These are phyloP conservation scores for Rosa chinensis DNA, from an alignment of 306 rosid species.

Conservation along the genomic window DNA sequence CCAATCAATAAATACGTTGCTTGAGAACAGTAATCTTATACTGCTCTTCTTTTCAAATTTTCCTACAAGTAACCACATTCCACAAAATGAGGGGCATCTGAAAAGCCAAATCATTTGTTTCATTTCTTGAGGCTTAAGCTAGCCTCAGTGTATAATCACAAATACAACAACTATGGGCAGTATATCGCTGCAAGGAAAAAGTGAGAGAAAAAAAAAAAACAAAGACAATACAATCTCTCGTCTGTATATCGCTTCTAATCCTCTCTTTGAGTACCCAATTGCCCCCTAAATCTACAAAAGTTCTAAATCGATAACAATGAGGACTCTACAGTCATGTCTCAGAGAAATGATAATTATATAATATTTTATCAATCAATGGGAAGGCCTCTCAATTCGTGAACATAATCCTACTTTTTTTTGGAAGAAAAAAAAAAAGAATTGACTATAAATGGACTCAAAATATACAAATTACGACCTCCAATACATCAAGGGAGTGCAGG, in stretches of 20 bases:
- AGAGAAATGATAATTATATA: conserved; percentile 42
- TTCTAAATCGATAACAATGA: conserved; percentile 28
- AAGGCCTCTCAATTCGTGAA: conserved; percentile 38
- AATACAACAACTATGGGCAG: conserved; percentile 7
- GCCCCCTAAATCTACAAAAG: conserved; percentile 31
- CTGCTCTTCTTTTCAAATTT: too few relatives aligned
- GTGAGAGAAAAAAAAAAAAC: background rate
- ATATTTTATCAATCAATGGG: conserved; percentile 32
- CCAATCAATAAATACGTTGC: too few relatives aligned
- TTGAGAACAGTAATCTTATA: background rate
- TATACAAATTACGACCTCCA: conserved; percentile 62
- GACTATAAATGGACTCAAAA: conserved; percentile 52
- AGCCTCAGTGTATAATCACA: background rate
- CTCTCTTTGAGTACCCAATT: conserved; percentile 33
- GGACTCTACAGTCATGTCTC: conserved; percentile 42
- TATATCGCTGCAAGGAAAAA: background rate
- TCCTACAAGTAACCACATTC: background rate
- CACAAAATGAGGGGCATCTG: background rate
- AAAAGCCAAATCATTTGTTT: background rate
- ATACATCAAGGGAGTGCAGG: conserved; percentile 29
- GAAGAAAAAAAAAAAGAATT: conserved; percentile 30
- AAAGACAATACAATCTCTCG: conserved; percentile 14
- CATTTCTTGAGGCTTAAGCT: conserved; percentile 13
- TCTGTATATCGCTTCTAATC: conserved; percentile 19
- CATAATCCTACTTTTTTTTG: conserved; percentile 28